phyloP scores from a whole-genome alignment of 208 protist species.

The Crithidia sp. region DNA sequence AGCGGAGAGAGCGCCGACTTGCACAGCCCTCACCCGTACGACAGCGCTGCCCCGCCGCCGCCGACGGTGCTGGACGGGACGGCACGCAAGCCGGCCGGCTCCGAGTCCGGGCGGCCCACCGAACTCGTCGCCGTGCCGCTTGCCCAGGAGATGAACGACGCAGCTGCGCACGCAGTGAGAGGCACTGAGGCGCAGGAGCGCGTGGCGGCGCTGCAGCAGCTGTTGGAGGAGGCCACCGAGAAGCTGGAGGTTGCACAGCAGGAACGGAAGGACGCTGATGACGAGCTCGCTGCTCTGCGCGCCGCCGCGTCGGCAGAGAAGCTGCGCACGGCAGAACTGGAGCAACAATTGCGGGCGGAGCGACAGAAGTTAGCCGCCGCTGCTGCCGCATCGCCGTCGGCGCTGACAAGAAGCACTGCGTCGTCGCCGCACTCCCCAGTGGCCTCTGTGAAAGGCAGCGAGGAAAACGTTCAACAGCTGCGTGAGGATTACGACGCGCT shows the following conservation, averaged over 20 bases:
- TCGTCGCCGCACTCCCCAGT: too few relatives aligned
- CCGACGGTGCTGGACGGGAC: conserved; percentile 5
- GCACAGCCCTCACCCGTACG: not conserved
- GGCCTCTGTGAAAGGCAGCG: not conserved
- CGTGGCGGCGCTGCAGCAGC: conserved; percentile 2
- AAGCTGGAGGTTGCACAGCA: not conserved
- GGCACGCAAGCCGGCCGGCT: conserved; percentile 8
- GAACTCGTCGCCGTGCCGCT: conserved; percentile 25
- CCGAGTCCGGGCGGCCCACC: not conserved
- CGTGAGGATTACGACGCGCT: conserved; percentile 26
- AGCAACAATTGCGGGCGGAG: conserved; percentile 15
- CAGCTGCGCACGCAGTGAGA: conserved; percentile 6
- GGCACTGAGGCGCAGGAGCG: not conserved
- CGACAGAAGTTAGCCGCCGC: conserved; percentile 14
- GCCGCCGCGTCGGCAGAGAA: conserved; percentile 17
- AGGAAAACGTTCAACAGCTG: not conserved
- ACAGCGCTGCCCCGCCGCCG: conserved; percentile 10
- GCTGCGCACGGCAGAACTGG: conserved; percentile 14
- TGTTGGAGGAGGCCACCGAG: conserved; percentile 15
- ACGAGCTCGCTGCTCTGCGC: conserved; percentile 17
- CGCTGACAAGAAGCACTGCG: not conserved
- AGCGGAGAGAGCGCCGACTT: conserved; percentile 11
- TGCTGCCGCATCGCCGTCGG: conserved; percentile 1
- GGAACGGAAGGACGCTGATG: conserved; percentile 1
- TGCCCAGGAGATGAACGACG: conserved; percentile 13